These are phyloP conservation scores for Rhizopogon vinicolor DNA, from an alignment of 768 basidiomycete species.

Conservation along the genomic window DNA sequence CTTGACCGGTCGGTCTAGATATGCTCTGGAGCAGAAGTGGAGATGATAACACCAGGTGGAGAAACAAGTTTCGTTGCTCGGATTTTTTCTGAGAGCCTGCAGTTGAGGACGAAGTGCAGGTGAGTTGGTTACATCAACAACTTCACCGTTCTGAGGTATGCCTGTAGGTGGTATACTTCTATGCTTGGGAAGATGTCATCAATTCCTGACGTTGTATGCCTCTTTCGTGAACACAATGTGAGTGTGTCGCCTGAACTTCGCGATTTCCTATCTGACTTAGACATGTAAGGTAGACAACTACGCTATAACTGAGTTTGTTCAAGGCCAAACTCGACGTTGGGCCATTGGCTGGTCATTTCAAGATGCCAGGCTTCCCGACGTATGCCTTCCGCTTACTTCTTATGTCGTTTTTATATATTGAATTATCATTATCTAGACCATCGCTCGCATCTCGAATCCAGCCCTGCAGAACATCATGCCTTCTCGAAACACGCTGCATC, in stretches of 20 bases:
- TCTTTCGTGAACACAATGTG: slow-evolving; percentile 45
- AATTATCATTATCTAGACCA: slow-evolving; percentile 25
- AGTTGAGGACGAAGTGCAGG: slow-evolving; percentile 51
- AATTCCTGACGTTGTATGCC: slow-evolving; percentile 52
- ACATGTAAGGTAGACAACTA: slow-evolving; percentile 74
- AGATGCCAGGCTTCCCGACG: slow-evolving; percentile 68
- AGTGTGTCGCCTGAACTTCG: slow-evolving; percentile 5
- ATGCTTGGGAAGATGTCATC: slow-evolving; percentile 88
- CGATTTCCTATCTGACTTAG: background rate
- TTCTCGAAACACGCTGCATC: slow-evolving; percentile 48
- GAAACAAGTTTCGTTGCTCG: slow-evolving; percentile 71
- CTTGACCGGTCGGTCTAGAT: slow-evolving; percentile 38
- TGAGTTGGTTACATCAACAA: slow-evolving; percentile 21
- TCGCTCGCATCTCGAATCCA: slow-evolving; percentile 35
- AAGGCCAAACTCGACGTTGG: slow-evolving; percentile 91
- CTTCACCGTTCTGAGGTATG: background rate
- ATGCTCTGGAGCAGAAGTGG: slow-evolving; percentile 81
- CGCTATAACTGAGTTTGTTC: slow-evolving; percentile 75
- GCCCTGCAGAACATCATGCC: slow-evolving; percentile 53
- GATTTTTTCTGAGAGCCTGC: slow-evolving; percentile 75
- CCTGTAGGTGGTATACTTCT: slow-evolving; percentile 82
- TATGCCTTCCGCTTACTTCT: slow-evolving; percentile 32
- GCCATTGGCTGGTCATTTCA: slow-evolving; percentile 83
- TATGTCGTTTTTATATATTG: background rate
- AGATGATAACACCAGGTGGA: slow-evolving; percentile 89